Evolutionary conservation across 805 yeast species (phyloP).

Genomic region (Candida adriatica): DNA sequence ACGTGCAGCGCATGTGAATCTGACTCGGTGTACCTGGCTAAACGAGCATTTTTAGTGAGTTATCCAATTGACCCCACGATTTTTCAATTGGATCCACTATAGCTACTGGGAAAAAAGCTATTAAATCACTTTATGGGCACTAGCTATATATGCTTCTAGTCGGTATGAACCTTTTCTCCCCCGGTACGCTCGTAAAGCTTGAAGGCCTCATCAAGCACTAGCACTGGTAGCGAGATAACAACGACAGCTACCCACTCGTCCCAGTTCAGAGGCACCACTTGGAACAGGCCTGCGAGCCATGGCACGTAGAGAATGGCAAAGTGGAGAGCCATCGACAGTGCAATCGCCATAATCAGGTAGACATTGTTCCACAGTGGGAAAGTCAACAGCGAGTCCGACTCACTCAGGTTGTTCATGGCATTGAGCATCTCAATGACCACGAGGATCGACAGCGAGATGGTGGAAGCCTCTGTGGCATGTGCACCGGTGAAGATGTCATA

Average conservation of each 20-base stretch:
- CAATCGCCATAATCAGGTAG: conserved; percentile 31
- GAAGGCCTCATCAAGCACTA: conserved; percentile 31
- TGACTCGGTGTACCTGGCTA: too few relatives aligned
- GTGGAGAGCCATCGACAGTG: conserved; percentile 29
- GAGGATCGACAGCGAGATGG: conserved; percentile 32
- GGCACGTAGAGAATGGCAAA: conserved; percentile 29
- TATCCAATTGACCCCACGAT: too few relatives aligned
- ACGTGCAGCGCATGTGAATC: too few relatives aligned
- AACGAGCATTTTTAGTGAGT: too few relatives aligned
- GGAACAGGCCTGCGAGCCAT: conserved; percentile 26
- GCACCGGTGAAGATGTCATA: conserved; percentile 26
- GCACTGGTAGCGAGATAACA: conserved; percentile 30
- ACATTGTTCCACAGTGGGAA: conserved; percentile 34
- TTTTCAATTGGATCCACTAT: too few relatives aligned
- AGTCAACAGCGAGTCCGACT: conserved; percentile 30
- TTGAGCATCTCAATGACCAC: conserved; percentile 36
- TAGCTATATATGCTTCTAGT: conserved; percentile 2
- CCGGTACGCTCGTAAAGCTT: conserved; percentile 31
- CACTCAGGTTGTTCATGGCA: conserved; percentile 33
- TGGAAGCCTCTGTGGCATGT: conserved; percentile 26
- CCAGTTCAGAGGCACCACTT: conserved; percentile 26
- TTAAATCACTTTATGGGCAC: too few relatives aligned
- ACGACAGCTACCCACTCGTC: conserved; percentile 32
- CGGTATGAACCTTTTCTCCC: too few relatives aligned
- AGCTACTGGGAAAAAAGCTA: too few relatives aligned